phyloP scores from a whole-genome alignment of 2,329 filamentous ascomycete species.

The Pezicula carpinea region DNA sequence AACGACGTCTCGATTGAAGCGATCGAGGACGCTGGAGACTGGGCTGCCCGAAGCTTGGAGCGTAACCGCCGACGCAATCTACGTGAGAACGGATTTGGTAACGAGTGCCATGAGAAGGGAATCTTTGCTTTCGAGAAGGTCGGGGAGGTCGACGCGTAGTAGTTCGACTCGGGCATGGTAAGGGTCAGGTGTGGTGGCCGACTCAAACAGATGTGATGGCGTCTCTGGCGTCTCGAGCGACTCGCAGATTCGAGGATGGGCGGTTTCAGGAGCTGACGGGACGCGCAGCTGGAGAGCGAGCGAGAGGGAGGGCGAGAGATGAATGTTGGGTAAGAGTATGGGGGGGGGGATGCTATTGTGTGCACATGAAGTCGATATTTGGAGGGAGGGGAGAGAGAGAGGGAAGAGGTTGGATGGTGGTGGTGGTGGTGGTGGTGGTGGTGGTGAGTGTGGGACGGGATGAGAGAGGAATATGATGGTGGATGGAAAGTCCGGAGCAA shows the following conservation, averaged over 20 bases:
- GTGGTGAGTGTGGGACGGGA: neutral
- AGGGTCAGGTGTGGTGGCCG: conserved; percentile 3
- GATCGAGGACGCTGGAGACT: conserved; percentile 67
- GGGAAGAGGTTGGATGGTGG: conserved; percentile 2
- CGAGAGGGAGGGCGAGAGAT: conserved; percentile 9
- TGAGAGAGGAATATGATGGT: too few relatives aligned
- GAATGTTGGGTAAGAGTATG: conserved; percentile 12
- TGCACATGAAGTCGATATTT: conserved; percentile 25
- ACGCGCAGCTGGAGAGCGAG: conserved; percentile 2
- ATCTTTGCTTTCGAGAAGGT: conserved; percentile 27
- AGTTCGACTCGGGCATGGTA: conserved; percentile 20
- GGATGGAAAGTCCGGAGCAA: too few relatives aligned
- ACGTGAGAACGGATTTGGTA: conserved; percentile 54
- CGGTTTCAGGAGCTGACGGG: conserved; percentile 4
- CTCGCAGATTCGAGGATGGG: neutral
- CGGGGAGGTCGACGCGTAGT: conserved; percentile 20
- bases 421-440: conserved; percentile 6
- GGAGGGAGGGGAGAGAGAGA: conserved; percentile 3
- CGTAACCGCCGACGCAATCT: conserved; percentile 62
- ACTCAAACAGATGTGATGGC: conserved; percentile 4
- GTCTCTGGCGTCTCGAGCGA: neutral
- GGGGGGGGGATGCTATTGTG: conserved; percentile 20
- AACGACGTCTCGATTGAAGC: conserved; percentile 76
- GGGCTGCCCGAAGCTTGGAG: conserved; percentile 62
- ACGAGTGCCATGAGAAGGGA: conserved; percentile 40